These are phyloP conservation scores for Kuraishia ogatae DNA, from an alignment of 805 yeast genomes.

Conservation along the genomic window DNA sequence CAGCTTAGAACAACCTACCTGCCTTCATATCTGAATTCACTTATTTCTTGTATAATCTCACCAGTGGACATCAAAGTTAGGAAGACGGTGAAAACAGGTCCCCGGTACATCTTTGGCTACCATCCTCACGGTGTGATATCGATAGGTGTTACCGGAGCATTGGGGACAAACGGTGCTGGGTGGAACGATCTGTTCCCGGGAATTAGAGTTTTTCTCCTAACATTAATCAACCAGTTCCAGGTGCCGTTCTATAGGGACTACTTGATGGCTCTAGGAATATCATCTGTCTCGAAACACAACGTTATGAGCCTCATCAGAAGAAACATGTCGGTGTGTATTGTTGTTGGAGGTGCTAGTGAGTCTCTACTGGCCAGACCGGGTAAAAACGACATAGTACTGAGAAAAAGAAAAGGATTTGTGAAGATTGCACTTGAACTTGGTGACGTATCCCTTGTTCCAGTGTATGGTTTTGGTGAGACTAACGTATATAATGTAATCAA, in stretches of 20 bases:
- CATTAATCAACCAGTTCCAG: slow-evolving; percentile 74
- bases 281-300: slow-evolving; percentile 73
- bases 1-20: slow-evolving; percentile 5
- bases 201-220: slow-evolving; percentile 67
- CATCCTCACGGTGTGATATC: slow-evolving; percentile 97
- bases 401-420: slow-evolving; percentile 80
- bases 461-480: slow-evolving; percentile 87
- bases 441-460: slow-evolving; percentile 76
- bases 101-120: slow-evolving; percentile 80
- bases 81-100: slow-evolving; percentile 41
- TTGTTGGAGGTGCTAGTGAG: slow-evolving; percentile 95
- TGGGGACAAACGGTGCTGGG: slow-evolving; percentile 75
- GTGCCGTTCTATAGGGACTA: slow-evolving; percentile 86
- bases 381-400: slow-evolving; percentile 59
- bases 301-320: slow-evolving; percentile 54
- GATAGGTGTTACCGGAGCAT: slow-evolving; percentile 79
- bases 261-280: slow-evolving; percentile 68
- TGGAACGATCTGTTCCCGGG: slow-evolving; percentile 74
- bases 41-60: background rate
- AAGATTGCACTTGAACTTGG: slow-evolving; percentile 77
- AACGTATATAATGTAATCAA: slow-evolving; percentile 36
- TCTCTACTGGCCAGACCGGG: slow-evolving; percentile 60
- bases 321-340: slow-evolving; percentile 76
- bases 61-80: background rate
- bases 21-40: background rate